Percentiles rank a stretch among this genome's conserved stretches.
phyloP scores from a whole-genome alignment of 2,329 filamentous ascomycete species.

The Diatrype stigma region DNA sequence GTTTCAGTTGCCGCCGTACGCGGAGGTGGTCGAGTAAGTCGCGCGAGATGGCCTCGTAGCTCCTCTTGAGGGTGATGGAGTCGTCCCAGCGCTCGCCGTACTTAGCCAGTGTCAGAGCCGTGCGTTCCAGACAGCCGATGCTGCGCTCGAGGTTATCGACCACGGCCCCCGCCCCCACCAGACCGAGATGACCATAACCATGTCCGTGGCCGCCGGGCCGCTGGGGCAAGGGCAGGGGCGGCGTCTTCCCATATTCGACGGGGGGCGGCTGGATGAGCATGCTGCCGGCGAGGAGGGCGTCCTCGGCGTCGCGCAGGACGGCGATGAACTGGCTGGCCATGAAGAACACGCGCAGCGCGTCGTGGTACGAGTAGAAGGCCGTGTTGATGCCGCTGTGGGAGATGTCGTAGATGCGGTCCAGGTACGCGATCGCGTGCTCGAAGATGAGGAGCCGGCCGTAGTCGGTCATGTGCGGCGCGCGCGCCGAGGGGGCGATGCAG shows the following conservation, averaged over 20 bases:
- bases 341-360: conserved; percentile 79
- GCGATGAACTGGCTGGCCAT: conserved; percentile 61
- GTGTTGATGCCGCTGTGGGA: conserved; percentile 55
- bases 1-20: not conserved
- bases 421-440: conserved; percentile 79
- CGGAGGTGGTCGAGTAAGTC: conserved; percentile 35
- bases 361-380: conserved; percentile 79
- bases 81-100: conserved; percentile 59
- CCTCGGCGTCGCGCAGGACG: conserved; percentile 54
- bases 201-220: conserved; percentile 35
- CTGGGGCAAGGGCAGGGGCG: conserved; percentile 50
- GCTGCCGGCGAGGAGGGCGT: conserved; percentile 52
- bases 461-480: conserved; percentile 67
- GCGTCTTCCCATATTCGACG: conserved; percentile 40
- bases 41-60: conserved; percentile 47
- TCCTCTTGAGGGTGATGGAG: conserved; percentile 47
- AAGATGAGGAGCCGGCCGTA: conserved; percentile 80
- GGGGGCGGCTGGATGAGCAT: conserved; percentile 40
- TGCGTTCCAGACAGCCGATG: conserved; percentile 49
- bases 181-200: too few species aligned
- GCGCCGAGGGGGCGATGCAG: conserved; percentile 75
- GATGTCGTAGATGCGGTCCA: conserved; percentile 67
- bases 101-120: conserved; percentile 49
- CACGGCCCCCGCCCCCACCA: conserved; percentile 15
- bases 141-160: conserved; percentile 53